Conservation (phyloP, 768 basidiomycete species). For the Trametopsis cervina region DNA sequence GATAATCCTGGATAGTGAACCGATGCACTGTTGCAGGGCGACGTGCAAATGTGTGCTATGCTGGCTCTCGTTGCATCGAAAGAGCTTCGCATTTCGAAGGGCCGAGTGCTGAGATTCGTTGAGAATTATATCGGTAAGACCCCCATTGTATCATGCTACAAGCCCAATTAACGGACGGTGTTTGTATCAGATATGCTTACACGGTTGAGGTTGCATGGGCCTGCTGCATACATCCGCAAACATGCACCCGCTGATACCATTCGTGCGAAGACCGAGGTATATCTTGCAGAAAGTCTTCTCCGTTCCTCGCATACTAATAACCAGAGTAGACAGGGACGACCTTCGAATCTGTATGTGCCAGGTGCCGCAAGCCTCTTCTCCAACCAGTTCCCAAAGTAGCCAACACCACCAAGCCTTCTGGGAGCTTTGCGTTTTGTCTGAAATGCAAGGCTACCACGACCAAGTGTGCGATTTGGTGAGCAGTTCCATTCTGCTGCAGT, state of each 20-base stretch:
- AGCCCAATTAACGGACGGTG: not conserved
- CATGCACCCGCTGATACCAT: constrained; percentile 46
- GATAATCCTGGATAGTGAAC: constrained; percentile 4
- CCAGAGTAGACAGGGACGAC: constrained; percentile 67
- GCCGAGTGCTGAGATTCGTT: constrained; percentile 45
- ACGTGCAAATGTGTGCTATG: constrained; percentile 77
- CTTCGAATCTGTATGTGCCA: constrained; percentile 63
- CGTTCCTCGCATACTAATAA: too few relatives aligned
- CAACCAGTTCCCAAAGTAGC: constrained; percentile 22
- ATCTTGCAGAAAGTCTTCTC: too few relatives aligned
- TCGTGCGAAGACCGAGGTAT: constrained; percentile 45
- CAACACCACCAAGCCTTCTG: constrained; percentile 27
- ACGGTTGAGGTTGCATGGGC: constrained; percentile 53
- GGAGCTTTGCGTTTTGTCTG: constrained; percentile 47
- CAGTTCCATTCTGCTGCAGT: constrained; percentile 7
- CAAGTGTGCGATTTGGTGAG: constrained; percentile 71
- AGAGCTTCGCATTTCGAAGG: constrained; percentile 45
- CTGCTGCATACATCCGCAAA: constrained; percentile 74
- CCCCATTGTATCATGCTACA: not conserved
- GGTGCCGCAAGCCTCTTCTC: constrained; percentile 57
- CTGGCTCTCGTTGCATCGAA: constrained; percentile 52
- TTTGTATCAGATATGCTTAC: constrained; percentile 58
- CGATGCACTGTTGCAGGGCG: constrained; percentile 46
- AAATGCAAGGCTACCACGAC: constrained; percentile 42
- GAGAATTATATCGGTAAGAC: constrained; percentile 68